A percentile compares a stretch with the other conserved stretches of the same genome.
Evolutionary conservation across 2,329 filamentous ascomycete species (phyloP).

Genomic region (Capronia coronata): DNA sequence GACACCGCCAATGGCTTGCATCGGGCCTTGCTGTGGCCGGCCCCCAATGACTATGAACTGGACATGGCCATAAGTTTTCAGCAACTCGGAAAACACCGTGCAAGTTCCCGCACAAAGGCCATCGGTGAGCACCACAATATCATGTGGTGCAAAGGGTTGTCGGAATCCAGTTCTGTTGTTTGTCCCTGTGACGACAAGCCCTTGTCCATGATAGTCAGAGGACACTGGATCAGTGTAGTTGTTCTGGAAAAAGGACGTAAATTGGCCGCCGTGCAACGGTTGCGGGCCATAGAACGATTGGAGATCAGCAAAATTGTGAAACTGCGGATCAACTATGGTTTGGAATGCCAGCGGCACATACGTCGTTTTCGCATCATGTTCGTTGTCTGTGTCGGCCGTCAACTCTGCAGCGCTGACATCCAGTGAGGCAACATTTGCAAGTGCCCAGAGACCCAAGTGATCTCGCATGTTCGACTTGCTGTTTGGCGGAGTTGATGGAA

Average conservation of each 20-base stretch:
- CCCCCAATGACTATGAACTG: slow-evolving; percentile 56
- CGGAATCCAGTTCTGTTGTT: slow-evolving; percentile 43
- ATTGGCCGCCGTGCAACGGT: slow-evolving; percentile 46
- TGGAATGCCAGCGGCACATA: slow-evolving; percentile 32
- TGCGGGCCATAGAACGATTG: slow-evolving; percentile 38
- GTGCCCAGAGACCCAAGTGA: slow-evolving; percentile 36
- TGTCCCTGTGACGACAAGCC: slow-evolving; percentile 45
- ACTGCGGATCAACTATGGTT: slow-evolving; percentile 30
- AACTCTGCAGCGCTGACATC: slow-evolving; percentile 20
- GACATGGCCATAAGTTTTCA: slow-evolving; percentile 49
- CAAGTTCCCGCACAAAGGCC: slow-evolving; percentile 56
- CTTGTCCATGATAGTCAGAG: slow-evolving; percentile 30
- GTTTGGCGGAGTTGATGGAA: slow-evolving; percentile 43
- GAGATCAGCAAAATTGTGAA: slow-evolving; percentile 39
- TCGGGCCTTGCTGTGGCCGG: slow-evolving; percentile 47
- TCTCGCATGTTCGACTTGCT: slow-evolving; percentile 45
- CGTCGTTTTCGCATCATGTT: slow-evolving; percentile 23
- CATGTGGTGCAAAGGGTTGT: slow-evolving; percentile 50
- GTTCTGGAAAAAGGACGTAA: slow-evolving; percentile 53
- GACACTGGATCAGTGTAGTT: slow-evolving; percentile 39
- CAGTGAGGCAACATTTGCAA: slow-evolving; percentile 30
- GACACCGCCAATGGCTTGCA: slow-evolving; percentile 61
- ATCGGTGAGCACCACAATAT: slow-evolving; percentile 45
- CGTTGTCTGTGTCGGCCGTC: slow-evolving; percentile 11
- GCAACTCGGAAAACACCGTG: slow-evolving; percentile 51